Evolutionary conservation across 2,329 filamentous ascomycete genomes (phyloP).

Genomic region (Rutstroemia sydowiana): DNA sequence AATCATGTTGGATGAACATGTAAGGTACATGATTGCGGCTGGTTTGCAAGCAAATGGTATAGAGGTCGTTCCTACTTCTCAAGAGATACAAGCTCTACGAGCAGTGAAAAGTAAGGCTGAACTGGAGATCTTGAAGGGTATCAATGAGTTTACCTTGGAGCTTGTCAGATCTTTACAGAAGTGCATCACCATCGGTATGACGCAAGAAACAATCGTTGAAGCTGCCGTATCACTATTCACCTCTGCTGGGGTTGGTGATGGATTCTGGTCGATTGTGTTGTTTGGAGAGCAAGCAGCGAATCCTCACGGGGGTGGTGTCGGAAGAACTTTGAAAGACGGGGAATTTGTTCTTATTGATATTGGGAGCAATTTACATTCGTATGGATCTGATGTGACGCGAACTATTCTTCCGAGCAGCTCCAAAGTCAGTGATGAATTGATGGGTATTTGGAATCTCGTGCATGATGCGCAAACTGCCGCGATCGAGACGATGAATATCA

Average conservation of each 20-base stretch:
- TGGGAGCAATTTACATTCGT: constrained; percentile 47
- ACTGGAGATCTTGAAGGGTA: constrained; percentile 47
- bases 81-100: constrained; percentile 47
- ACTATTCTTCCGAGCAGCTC: constrained; percentile 38
- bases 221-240: constrained; percentile 46
- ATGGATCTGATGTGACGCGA: constrained; percentile 55
- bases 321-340: constrained; percentile 43
- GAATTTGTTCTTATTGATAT: constrained; percentile 57
- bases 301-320: constrained; percentile 33
- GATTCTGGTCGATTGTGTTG: constrained; percentile 56
- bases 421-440: constrained; percentile 19
- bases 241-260: constrained; percentile 42
- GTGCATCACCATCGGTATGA: constrained; percentile 46
- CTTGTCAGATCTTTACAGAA: constrained; percentile 48
- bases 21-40: constrained; percentile 54
- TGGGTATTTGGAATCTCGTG: constrained; percentile 53
- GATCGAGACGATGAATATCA: constrained; percentile 41
- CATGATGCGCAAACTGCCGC: constrained; percentile 51
- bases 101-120: constrained; percentile 51
- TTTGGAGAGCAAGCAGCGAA: constrained; percentile 41
- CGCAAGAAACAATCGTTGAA: constrained; percentile 46
- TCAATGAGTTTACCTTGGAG: constrained; percentile 55
- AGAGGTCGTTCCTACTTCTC: constrained; percentile 42
- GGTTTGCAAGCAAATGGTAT: constrained; percentile 47
- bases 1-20: constrained; percentile 57